Evolutionary conservation across 2,329 filamentous ascomycete genomes (phyloP).

Genomic region (Fusarium sp.): DNA sequence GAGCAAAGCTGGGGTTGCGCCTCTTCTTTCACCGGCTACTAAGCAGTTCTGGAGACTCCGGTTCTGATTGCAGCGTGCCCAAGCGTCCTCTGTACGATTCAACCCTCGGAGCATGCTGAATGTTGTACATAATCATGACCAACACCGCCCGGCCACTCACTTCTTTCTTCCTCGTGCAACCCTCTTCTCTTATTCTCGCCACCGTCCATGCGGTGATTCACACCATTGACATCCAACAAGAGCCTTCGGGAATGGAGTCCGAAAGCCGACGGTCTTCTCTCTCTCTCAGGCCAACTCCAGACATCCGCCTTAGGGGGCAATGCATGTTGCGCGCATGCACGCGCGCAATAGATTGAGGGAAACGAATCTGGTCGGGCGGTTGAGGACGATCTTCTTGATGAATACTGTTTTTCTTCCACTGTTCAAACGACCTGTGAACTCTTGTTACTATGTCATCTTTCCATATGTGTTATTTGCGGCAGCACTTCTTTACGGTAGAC

Average conservation of each 20-base stretch:
- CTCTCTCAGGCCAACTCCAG: conserved; percentile 7
- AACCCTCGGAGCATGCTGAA: conserved; percentile 35
- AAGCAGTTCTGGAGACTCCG: conserved; percentile 15
- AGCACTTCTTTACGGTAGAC: conserved; percentile 23
- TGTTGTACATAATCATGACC: conserved; percentile 45
- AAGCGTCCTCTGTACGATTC: conserved; percentile 25
- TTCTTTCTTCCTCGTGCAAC: conserved; percentile 22
- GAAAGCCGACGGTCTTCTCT: conserved; percentile 24
- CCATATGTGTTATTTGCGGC: conserved; percentile 27
- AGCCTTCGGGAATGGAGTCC: conserved; percentile 18
- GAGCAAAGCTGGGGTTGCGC: conserved; percentile 81
- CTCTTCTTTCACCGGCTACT: conserved; percentile 37
- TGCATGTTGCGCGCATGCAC: background rate
- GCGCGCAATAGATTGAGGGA: background rate
- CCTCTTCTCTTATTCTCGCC: conserved; percentile 14
- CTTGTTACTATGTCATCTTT: conserved; percentile 23
- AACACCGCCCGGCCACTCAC: conserved; percentile 36
- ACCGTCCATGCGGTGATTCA: conserved; percentile 4
- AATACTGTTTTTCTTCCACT: conserved; percentile 8
- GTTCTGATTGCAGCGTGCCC: conserved; percentile 32
- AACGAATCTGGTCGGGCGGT: conserved; percentile 20
- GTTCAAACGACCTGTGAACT: conserved; percentile 14
- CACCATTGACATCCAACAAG: conserved; percentile 13
- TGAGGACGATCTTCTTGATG: conserved; percentile 26
- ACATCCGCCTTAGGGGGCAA: conserved; percentile 14